These are phyloP conservation scores for Talaromyces stipitatus DNA, from an alignment of 495 filamentous ascomycete species.

Conservation along the genomic window DNA sequence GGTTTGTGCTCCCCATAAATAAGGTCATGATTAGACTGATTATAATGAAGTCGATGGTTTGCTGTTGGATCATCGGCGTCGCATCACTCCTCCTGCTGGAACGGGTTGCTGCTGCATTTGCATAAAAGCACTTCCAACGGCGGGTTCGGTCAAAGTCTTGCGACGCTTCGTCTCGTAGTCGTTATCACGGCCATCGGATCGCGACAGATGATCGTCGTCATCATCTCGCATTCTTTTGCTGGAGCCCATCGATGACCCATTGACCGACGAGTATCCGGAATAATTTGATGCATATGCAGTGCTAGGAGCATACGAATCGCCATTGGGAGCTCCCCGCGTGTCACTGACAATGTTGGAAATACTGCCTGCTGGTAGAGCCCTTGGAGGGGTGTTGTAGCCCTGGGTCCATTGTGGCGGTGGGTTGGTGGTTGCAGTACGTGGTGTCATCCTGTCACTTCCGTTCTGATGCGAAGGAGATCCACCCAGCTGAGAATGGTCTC, in stretches of 20 bases:
- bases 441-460: constrained; percentile 80
- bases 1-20: neutral
- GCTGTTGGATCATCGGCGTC: constrained; percentile 26
- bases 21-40: constrained; percentile 8
- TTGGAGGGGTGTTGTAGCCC: constrained; percentile 77
- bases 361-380: constrained; percentile 62
- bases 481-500: constrained; percentile 77
- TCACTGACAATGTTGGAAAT: constrained; percentile 89
- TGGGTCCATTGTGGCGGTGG: constrained; percentile 67
- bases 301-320: constrained; percentile 47
- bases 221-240: constrained; percentile 78
- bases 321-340: constrained; percentile 64
- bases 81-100: constrained; percentile 35
- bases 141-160: constrained; percentile 65
- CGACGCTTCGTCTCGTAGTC: constrained; percentile 73
- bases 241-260: constrained; percentile 51
- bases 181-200: constrained; percentile 57
- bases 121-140: constrained; percentile 29
- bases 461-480: constrained; percentile 80
- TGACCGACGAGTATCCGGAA: constrained; percentile 39
- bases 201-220: constrained; percentile 63
- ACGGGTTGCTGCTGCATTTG: constrained; percentile 29
- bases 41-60: constrained; percentile 4
- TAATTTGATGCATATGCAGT: constrained; percentile 41
- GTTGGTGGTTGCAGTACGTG: constrained; percentile 59